phyloP scores from a whole-genome alignment of 2,329 filamentous ascomycete genomes.

The Didymella lethalis region DNA sequence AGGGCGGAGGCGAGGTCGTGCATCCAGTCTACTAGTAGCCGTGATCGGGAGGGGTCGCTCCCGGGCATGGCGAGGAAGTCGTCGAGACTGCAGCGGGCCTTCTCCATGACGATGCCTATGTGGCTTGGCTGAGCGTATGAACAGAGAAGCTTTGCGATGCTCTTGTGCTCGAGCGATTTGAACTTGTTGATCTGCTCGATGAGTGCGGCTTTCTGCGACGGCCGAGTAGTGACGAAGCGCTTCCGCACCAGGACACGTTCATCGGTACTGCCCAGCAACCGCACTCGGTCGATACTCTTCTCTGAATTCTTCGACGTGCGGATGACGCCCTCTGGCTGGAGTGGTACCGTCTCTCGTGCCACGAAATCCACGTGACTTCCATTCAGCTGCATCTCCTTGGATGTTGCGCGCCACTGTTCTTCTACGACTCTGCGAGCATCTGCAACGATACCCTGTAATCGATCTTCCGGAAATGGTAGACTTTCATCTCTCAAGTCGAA shows the following conservation, averaged over 20 bases:
- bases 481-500: conserved; percentile 51
- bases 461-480: conserved; percentile 49
- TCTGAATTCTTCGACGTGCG: conserved; percentile 44
- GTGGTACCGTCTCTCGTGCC: conserved; percentile 47
- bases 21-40: conserved; percentile 52
- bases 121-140: conserved; percentile 51
- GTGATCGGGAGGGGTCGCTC: conserved; percentile 42
- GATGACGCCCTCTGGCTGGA: conserved; percentile 45
- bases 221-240: conserved; percentile 46
- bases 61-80: conserved; percentile 47
- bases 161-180: conserved; percentile 50
- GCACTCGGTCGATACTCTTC: conserved; percentile 49
- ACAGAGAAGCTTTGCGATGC: conserved; percentile 49
- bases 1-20: conserved; percentile 50
- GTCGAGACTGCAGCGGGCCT: conserved; percentile 49
- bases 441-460: conserved; percentile 49
- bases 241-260: conserved; percentile 49
- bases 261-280: conserved; percentile 45
- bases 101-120: conserved; percentile 46
- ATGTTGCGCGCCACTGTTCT: conserved; percentile 52
- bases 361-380: conserved; percentile 50
- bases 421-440: conserved; percentile 50
- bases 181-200: conserved; percentile 50
- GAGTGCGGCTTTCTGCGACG: conserved; percentile 46
- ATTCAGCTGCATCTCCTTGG: conserved; percentile 49